phyloP scores from a whole-genome alignment of 108 stramenopile species.

The Skeletonema potamos region DNA sequence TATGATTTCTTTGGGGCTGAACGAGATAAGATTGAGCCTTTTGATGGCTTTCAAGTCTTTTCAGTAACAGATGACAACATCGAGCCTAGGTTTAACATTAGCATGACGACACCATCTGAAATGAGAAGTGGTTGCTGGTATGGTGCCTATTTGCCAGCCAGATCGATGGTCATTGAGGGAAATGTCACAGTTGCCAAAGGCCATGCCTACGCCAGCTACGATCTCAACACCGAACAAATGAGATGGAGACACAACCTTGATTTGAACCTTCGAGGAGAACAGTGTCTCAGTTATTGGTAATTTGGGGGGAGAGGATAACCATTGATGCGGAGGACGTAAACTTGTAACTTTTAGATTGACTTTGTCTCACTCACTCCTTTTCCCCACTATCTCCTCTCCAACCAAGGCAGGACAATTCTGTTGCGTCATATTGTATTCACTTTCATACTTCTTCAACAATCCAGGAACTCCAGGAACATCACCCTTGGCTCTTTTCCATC shows the following conservation, averaged over 20 bases:
- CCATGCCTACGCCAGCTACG: background rate
- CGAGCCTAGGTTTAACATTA: background rate
- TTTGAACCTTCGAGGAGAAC: no score
- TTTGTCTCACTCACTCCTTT: no score
- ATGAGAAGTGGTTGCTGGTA: background rate
- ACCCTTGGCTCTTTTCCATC: slow-evolving; percentile 14
- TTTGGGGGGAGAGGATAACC: no score
- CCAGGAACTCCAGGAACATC: slow-evolving; percentile 17
- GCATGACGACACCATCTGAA: background rate
- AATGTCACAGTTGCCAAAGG: slow-evolving; percentile 4
- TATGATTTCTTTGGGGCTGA: background rate
- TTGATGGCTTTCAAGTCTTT: slow-evolving; percentile 8
- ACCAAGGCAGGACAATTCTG: background rate
- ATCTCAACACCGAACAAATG: no score
- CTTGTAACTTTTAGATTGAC: no score
- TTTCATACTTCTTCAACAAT: slow-evolving; percentile 19
- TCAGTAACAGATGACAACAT: background rate
- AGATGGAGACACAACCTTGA: no score
- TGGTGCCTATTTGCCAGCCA: slow-evolving; percentile 1
- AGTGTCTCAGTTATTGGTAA: no score
- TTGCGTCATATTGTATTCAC: slow-evolving; percentile 4
- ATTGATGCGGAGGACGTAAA: no score
- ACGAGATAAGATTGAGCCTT: background rate
- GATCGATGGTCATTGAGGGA: background rate
- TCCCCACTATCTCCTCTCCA: no score